A percentile compares a stretch with the other conserved stretches of the same genome.
Conservation (phyloP, 2,329 filamentous ascomycete species). For the Cladorrhinum sp. region DNA sequence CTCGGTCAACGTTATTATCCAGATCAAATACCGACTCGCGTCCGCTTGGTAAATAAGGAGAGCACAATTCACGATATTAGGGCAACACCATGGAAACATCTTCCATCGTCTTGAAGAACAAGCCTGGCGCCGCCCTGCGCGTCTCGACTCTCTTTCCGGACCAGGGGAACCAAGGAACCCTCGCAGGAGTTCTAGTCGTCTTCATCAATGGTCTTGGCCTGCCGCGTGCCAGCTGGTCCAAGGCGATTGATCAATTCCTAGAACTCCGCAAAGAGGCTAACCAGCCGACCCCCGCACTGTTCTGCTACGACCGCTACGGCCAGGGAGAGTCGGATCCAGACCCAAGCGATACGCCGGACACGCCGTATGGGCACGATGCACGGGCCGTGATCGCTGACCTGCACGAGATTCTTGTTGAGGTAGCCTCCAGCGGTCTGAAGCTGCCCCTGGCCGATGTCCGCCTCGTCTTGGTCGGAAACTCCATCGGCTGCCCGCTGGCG, state of each 20-base stretch:
- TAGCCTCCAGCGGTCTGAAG: too few relatives aligned
- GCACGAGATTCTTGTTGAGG: conserved; percentile 40
- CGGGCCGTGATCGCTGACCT: conserved; percentile 43
- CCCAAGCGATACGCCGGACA: conserved; percentile 44
- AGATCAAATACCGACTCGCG: too few relatives aligned
- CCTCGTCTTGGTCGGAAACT: conserved; percentile 49
- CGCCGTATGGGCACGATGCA: conserved; percentile 46
- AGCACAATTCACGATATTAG: too few relatives aligned
- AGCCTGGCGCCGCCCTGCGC: too few relatives aligned
- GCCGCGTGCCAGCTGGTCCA: conserved; percentile 21
- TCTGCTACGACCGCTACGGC: conserved; percentile 58
- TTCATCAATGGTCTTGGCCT: conserved; percentile 28
- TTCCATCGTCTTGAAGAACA: too few relatives aligned
- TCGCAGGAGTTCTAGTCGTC: conserved; percentile 23
- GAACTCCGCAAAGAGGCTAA: conserved; percentile 3
- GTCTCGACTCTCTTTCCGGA: too few relatives aligned
- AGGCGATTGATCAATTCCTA: conserved; percentile 18
- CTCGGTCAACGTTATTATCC: too few relatives aligned
- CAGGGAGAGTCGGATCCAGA: conserved; percentile 48
- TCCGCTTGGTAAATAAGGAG: too few relatives aligned
- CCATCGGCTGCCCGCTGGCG: conserved; percentile 51
- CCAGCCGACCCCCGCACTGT: conserved; percentile 37
- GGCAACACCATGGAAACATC: too few relatives aligned
- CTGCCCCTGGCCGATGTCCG: too few relatives aligned
- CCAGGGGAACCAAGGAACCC: too few relatives aligned